Evolutionary conservation across 2,329 filamentous ascomycete species (phyloP), one percentile per base, ranked within the genome.

Genomic region (Cladophialophora carrionii): DNA sequence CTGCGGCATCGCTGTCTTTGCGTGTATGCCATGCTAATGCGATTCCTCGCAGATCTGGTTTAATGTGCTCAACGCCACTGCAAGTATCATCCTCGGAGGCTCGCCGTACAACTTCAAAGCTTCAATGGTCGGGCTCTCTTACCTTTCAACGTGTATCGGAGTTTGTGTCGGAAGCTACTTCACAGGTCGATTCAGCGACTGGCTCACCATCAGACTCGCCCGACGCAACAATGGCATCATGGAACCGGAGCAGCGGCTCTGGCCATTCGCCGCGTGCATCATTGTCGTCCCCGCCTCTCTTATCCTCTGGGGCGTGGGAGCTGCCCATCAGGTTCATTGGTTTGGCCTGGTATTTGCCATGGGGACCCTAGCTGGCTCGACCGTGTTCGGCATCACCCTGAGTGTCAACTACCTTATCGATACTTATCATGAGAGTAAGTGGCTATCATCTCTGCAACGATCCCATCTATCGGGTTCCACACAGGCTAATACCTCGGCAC

Each of bases 261-360:
- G 71, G 67, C 71, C 70, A 0, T 70, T 73, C 4, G 58, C 46
- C 26, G 62, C 75, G 0, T 79, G 77, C 10, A 63, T 79, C n/a
- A 63, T 84, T 5, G 68, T 83, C n/a, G 73, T 82, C 4, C 80
- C 82, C 0, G 77, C 74, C 9, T 78, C 77, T 0, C 72, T 83
- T 3, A 78, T 84, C 49, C 74, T 84, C 1, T 84, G 82, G 81
- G 83, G 83, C 24, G 80, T 84, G 0, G 82, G 82, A 6, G 81
- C 82, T 2, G 80, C 80, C 34, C 76, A 82, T 34, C 68, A 76
- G 6, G 71, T 84, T 17, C 82, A 83, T 52, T 82, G 80, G 80
- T 76, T 83, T 55, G 83, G 81, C 0, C 72, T 82, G 9, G 73
- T 84, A 2, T 77, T 83, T 31, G 81, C 79, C 1, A 82, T 83